A percentile compares a stretch with the other conserved stretches of the same genome.
These are phyloP conservation scores for Neonectria coccinea DNA, from an alignment of 2,329 filamentous ascomycete genomes.

Conservation along the genomic window DNA sequence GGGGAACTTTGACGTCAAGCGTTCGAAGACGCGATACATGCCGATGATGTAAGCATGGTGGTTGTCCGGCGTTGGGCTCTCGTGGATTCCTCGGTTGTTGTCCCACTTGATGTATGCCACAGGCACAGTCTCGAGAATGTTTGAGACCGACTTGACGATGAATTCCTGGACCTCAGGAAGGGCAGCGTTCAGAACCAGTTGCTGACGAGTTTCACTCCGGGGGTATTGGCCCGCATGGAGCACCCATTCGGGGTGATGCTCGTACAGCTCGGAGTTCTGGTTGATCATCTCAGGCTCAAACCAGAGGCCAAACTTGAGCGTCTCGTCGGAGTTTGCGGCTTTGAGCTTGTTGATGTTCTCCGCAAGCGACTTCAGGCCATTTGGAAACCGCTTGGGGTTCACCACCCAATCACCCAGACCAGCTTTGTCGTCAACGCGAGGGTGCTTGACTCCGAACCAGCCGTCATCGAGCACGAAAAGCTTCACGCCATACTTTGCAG, in stretches of 20 bases:
- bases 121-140: conserved; percentile 64
- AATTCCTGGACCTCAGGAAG: conserved; percentile 72
- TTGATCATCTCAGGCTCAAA: conserved; percentile 78
- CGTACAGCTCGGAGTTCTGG: conserved; percentile 70
- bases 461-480: conserved; percentile 76
- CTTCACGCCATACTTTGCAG: conserved; percentile 69
- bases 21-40: conserved; percentile 71
- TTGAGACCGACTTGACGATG: conserved; percentile 67
- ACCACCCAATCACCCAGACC: conserved; percentile 74
- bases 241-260: conserved; percentile 73
- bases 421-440: conserved; percentile 66
- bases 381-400: conserved; percentile 69
- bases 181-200: conserved; percentile 72
- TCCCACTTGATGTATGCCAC: conserved; percentile 76
- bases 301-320: conserved; percentile 73
- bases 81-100: conserved; percentile 74
- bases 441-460: conserved; percentile 72
- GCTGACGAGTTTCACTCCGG: conserved; percentile 66
- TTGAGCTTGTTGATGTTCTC: conserved; percentile 62
- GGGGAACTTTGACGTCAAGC: conserved; percentile 69
- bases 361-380: conserved; percentile 65
- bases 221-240: conserved; percentile 68
- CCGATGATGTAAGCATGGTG: conserved; percentile 73
- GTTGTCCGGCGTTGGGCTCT: conserved; percentile 64
- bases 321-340: conserved; percentile 57